Percentiles rank a stretch among this genome's conserved stretches.
Evolutionary conservation across 805 yeast species (phyloP).

Genomic region (Metschnikowia similis): DNA sequence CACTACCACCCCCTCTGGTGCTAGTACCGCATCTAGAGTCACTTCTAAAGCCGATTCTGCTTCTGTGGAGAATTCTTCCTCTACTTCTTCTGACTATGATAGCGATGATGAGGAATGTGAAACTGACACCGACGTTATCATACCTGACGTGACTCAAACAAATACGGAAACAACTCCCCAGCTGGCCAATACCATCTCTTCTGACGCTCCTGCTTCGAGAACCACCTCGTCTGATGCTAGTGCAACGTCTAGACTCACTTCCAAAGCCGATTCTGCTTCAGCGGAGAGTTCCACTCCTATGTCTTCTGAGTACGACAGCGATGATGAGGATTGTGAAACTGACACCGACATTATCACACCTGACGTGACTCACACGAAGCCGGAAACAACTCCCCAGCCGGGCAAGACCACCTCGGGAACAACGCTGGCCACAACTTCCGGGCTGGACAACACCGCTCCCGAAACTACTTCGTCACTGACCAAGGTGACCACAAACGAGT

Average conservation of each 20-base stretch:
- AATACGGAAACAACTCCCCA: too few relatives aligned
- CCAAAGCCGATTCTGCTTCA: not conserved
- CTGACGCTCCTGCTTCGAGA: not conserved
- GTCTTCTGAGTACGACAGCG: conserved; percentile 1
- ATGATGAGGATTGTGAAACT: conserved; percentile 1
- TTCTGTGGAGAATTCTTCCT: too few relatives aligned
- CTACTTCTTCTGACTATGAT: not conserved
- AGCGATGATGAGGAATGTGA: conserved; percentile 1
- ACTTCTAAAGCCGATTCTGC: not conserved
- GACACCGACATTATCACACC: not conserved
- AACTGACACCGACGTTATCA: not conserved
- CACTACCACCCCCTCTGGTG: not conserved
- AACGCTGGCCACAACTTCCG: not conserved
- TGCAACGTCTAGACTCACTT: not conserved
- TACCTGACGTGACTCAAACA: not conserved
- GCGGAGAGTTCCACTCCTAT: not conserved
- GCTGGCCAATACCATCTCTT: too few relatives aligned
- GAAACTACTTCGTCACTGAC: not conserved
- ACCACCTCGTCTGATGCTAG: not conserved
- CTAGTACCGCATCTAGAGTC: not conserved
- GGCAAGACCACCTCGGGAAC: not conserved
- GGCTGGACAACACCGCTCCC: not conserved
- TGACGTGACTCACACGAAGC: not conserved
- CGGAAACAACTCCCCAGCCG: too few relatives aligned
- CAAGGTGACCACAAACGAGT: conserved; percentile 2